phyloP scores from a whole-genome alignment of 1,139 yeast species.

The Yamadazyma songkhlaensis region DNA sequence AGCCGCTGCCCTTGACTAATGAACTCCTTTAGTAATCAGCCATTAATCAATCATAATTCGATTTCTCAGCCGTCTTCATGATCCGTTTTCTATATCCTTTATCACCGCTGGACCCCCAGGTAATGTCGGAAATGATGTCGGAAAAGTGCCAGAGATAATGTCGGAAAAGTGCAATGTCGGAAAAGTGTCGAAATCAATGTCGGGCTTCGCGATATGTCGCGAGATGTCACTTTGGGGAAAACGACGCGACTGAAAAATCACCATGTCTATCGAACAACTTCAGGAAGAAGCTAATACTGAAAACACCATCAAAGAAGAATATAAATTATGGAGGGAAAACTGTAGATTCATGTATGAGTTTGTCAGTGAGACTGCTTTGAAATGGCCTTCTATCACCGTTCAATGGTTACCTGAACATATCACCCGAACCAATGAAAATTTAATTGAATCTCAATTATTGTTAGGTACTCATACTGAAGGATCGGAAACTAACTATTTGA shows the following conservation, averaged over 20 bases:
- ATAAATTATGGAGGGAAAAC: constrained; percentile 75
- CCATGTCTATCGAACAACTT: constrained; percentile 8
- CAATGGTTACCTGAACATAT: constrained; percentile 65
- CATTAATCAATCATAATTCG: no score
- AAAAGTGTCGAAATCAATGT: no score
- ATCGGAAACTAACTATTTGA: constrained; percentile 70
- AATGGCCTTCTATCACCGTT: constrained; percentile 79
- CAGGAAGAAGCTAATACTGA: constrained; percentile 28
- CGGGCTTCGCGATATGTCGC: no score
- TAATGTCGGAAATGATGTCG: no score
- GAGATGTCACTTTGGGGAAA: no score
- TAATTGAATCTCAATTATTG: constrained; percentile 48
- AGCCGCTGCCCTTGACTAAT: no score
- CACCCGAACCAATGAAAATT: constrained; percentile 23
- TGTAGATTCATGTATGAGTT: constrained; percentile 79
- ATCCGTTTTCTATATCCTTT: no score
- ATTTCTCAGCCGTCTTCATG: no score
- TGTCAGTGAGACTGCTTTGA: constrained; percentile 72
- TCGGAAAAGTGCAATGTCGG: no score
- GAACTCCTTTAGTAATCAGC: no score
- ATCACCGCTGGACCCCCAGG: no score
- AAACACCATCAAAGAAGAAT: constrained; percentile 60
- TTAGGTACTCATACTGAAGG: constrained; percentile 90
- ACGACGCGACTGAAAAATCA: constrained; percentile 1
- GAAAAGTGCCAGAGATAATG: no score